A percentile compares a stretch with the other conserved stretches of the same genome.
Evolutionary conservation across 371 early-diverging fungal species (phyloP).

Genomic region (Caulochytrium protostelioides): DNA sequence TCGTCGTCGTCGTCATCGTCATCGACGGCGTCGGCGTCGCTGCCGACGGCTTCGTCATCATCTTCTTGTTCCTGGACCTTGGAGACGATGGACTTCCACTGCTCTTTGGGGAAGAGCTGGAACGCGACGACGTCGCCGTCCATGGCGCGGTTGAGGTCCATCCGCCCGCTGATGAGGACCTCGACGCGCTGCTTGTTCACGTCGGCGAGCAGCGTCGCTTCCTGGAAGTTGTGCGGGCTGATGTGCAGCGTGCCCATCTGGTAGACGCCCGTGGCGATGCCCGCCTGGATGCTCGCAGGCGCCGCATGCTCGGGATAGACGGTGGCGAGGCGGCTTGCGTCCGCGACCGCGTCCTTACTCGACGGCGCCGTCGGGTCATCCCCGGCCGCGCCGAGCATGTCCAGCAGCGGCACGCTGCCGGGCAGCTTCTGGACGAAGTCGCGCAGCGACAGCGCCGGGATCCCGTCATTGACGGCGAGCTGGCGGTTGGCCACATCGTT

Average conservation of each 20-base stretch:
- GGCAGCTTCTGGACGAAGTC: conserved; percentile 26
- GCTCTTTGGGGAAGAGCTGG: conserved; percentile 49
- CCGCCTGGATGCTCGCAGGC: conserved; percentile 49
- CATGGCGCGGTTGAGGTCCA: conserved; percentile 66
- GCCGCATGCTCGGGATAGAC: conserved; percentile 44
- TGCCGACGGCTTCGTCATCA: conserved; percentile 12
- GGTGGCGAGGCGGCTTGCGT: too few species aligned
- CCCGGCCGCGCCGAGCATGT: conserved; percentile 56
- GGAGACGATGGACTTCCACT: conserved; percentile 46
- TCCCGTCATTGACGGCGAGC: conserved; percentile 39
- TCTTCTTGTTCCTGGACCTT: conserved; percentile 29
- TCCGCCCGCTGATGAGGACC: conserved; percentile 59
- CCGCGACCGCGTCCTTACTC: neutral
- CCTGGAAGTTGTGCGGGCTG: conserved; percentile 61
- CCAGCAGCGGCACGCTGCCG: conserved; percentile 52
- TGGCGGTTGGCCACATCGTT: conserved; percentile 68
- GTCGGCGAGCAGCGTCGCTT: conserved; percentile 45
- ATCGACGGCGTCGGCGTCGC: conserved; percentile 4
- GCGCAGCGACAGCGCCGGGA: conserved; percentile 33
- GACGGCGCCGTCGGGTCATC: conserved; percentile 2
- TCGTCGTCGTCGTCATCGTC: conserved; percentile 21
- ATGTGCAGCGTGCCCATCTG: conserved; percentile 70
- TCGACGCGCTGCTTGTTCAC: too few species aligned
- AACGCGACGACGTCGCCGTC: conserved; percentile 81
- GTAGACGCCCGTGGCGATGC: conserved; percentile 51